Evolutionary conservation across 345 rosid species (phyloP).

Genomic region (Lumnitzera littorea): DNA sequence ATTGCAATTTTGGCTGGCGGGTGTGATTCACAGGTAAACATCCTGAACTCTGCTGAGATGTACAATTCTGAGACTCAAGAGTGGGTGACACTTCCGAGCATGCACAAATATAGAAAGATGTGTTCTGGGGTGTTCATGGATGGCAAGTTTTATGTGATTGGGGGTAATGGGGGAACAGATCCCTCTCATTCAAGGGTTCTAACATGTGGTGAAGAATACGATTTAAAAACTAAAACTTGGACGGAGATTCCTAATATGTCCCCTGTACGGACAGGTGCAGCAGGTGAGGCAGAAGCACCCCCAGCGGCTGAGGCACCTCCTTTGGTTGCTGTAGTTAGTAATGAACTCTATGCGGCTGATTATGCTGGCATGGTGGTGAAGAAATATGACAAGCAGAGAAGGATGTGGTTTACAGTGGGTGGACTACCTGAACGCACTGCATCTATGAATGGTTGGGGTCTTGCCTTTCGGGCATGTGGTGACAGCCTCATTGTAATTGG

Average conservation of each 20-base stretch:
- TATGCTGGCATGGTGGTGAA: slow-evolving; percentile 74
- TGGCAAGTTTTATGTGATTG: slow-evolving; percentile 79
- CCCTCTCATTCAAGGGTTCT: slow-evolving; percentile 26
- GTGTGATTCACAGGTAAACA: slow-evolving; percentile 54
- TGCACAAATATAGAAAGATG: slow-evolving; percentile 85
- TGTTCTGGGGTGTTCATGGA: slow-evolving; percentile 93
- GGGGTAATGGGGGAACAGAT: slow-evolving; percentile 64
- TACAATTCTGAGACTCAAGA: slow-evolving; percentile 78
- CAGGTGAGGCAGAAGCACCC: slow-evolving; percentile 38
- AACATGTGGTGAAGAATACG: slow-evolving; percentile 79
- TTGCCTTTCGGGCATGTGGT: slow-evolving; percentile 92
- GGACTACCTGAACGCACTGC: slow-evolving; percentile 74
- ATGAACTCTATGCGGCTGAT: slow-evolving; percentile 79
- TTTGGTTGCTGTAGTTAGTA: slow-evolving; percentile 74
- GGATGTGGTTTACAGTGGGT: slow-evolving; percentile 61
- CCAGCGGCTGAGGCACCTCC: slow-evolving; percentile 84
- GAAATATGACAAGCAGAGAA: slow-evolving; percentile 57
- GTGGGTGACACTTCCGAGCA: slow-evolving; percentile 59
- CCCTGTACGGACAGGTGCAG: slow-evolving; percentile 46
- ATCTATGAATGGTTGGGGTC: slow-evolving; percentile 95
- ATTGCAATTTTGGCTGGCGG: slow-evolving; percentile 88
- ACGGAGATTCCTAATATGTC: slow-evolving; percentile 72
- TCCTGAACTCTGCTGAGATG: slow-evolving; percentile 67
- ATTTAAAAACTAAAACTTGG: slow-evolving; percentile 65
- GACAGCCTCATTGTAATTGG: slow-evolving; percentile 81